Conservation (phyloP, 352 stramenopile genomes). For the Globisporangium echinulatum region DNA sequence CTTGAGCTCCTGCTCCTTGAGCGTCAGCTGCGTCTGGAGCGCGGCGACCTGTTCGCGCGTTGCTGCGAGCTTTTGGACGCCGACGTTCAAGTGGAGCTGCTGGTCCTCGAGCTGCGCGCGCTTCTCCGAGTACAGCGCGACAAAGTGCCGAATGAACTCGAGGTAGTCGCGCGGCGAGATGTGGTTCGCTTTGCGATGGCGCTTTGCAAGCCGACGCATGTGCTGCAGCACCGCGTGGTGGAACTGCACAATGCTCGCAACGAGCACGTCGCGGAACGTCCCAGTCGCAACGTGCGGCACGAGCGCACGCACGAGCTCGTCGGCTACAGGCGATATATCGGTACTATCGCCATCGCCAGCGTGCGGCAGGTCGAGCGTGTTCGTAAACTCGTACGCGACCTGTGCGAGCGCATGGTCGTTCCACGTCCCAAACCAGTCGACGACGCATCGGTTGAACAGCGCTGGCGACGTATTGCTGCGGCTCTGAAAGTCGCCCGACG, state of each 20-base stretch:
- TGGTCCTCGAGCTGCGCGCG: conserved; percentile 92
- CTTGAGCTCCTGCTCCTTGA: conserved; percentile 93
- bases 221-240: conserved; percentile 80
- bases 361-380: conserved; percentile 89
- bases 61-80: conserved; percentile 96
- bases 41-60: conserved; percentile 97
- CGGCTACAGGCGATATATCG: conserved; percentile 13
- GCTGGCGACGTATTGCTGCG: conserved; percentile 98
- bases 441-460: conserved; percentile 99
- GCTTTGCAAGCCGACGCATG: conserved; percentile 83
- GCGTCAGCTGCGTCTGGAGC: conserved; percentile 85
- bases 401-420: conserved; percentile 96
- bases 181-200: conserved; percentile 85
- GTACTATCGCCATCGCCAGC: conserved; percentile 35
- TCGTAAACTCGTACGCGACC: conserved; percentile 97
- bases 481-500: conserved; percentile 93
- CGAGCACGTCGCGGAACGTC: conserved; percentile 71
- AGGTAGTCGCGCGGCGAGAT: conserved; percentile 91
- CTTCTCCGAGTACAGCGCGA: conserved; percentile 89
- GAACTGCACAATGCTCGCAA: conserved; percentile 84
- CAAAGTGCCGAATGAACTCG: conserved; percentile 90
- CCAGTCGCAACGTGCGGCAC: conserved; percentile 66
- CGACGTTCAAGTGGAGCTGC: conserved; percentile 98
- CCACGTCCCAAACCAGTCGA: conserved; percentile 99
- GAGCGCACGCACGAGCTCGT: conserved; percentile 41